These are phyloP conservation scores for Saccharomyces cerevisiae DNA, from an alignment of 805 yeast genomes.

Conservation along the genomic window DNA sequence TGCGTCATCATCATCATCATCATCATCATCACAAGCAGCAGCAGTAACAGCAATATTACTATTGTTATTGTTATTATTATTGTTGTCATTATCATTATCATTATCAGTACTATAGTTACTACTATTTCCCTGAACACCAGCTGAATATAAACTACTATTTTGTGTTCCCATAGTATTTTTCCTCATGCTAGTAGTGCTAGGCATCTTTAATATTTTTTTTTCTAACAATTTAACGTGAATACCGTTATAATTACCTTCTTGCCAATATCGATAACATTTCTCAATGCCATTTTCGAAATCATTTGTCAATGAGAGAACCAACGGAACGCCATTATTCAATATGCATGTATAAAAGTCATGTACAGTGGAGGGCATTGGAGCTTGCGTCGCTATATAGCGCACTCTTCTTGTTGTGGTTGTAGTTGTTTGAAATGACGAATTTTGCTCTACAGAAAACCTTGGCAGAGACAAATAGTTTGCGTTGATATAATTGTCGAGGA, in stretches of 20 bases:
- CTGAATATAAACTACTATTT: not conserved
- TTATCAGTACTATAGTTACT: slow-evolving; percentile 20
- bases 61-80: slow-evolving; percentile 16
- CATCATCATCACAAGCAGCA: slow-evolving; percentile 16
- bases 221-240: slow-evolving; percentile 22
- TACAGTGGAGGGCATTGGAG: slow-evolving; percentile 67
- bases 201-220: slow-evolving; percentile 5
- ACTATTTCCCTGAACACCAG: not conserved
- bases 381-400: slow-evolving; percentile 80
- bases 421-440: not conserved
- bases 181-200: slow-evolving; percentile 1
- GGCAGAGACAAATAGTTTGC: slow-evolving; percentile 58
- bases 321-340: slow-evolving; percentile 50
- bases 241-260: slow-evolving; percentile 41
- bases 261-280: slow-evolving; percentile 83
- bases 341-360: slow-evolving; percentile 82
- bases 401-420: slow-evolving; percentile 24
- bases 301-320: slow-evolving; percentile 69
- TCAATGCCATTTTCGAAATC: slow-evolving; percentile 68
- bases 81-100: slow-evolving; percentile 8
- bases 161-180: slow-evolving; percentile 18
- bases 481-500: slow-evolving; percentile 61
- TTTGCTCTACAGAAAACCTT: slow-evolving; percentile 7
- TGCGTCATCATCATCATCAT: slow-evolving; percentile 13
- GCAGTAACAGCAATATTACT: no score